Conservation (phyloP, 2,329 filamentous ascomycete genomes). For the Gliomastix tumulicola region DNA sequence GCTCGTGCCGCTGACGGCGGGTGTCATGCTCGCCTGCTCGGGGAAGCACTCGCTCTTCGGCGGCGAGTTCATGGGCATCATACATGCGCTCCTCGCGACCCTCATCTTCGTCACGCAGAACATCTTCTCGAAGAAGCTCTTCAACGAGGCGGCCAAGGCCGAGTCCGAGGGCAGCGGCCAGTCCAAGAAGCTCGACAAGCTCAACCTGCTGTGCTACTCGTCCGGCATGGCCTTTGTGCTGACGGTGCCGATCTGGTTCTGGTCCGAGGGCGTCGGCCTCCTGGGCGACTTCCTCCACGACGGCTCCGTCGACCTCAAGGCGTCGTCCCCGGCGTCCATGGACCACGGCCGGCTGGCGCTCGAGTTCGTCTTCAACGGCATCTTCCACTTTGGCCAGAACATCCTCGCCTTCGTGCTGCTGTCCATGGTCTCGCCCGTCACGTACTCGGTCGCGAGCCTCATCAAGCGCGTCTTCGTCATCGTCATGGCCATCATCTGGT, state of each 20-base stretch:
- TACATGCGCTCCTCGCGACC: constrained; percentile 83
- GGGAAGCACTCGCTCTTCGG: constrained; percentile 63
- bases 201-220: constrained; percentile 96
- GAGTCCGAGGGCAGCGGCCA: constrained; percentile 65
- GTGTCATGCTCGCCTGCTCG: constrained; percentile 95
- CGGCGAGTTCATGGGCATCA: constrained; percentile 82
- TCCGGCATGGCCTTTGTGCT: constrained; percentile 85
- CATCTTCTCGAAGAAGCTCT: constrained; percentile 95
- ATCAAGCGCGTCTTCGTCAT: constrained; percentile 99
- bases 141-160: constrained; percentile 85
- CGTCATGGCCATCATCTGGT: constrained; percentile 91
- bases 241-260: constrained; percentile 87
- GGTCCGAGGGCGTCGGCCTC: constrained; percentile 76
- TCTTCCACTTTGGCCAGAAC: constrained; percentile 94
- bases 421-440: constrained; percentile 91
- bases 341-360: constrained; percentile 66
- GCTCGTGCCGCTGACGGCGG: constrained; percentile 80
- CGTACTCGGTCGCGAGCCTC: constrained; percentile 90
- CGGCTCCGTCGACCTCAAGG: constrained; percentile 60
- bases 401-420: constrained; percentile 90
- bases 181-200: constrained; percentile 83
- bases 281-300: constrained; percentile 73
- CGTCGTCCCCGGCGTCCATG: constrained; percentile 59
- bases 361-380: constrained; percentile 96
- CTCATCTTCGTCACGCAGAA: constrained; percentile 97